Evolutionary conservation across 2,329 filamentous ascomycete genomes (phyloP), one percentile per base, ranked within the genome.

Genomic region (Diaporthe australafricana): DNA sequence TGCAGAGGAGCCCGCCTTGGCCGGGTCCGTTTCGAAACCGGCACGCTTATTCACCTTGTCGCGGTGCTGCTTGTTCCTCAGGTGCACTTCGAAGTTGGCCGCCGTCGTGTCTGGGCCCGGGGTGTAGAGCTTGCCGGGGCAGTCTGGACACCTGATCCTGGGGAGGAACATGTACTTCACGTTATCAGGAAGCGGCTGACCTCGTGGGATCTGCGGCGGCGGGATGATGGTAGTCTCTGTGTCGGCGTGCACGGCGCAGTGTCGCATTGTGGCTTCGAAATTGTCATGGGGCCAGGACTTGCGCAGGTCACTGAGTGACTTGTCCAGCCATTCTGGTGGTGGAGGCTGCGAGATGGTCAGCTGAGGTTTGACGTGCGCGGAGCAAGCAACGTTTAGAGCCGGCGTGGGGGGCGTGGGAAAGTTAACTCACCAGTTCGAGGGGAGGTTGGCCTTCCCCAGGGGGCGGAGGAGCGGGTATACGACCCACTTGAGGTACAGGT

Each of bases 251-350:
- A 98, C 89, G 72, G 93, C 91, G 30, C 91, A 94, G 82, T 97
- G 95, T 73, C 95, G 94, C 96, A 99, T 99, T 27, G 92, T 89
- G 68, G 91, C 93, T 81, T 98, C 94, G 80, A 98, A 98, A 38
- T 89, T 88, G 80, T 98, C 95, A 77, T 92, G 89, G 4, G 93
- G 92, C 78, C 98, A 96, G 72, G 87, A 85, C 76, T 90, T 90
- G 76, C 85, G 85, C 70, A 98, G 89, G 30, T 90, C 87, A 72
- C 89, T 85, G n/a, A 98, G 89, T 68, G 94, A 92, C 47, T 88
- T 84, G 71, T 87, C 85, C 70, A 99, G 92, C 96, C 96, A 98
- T 70, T 89, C 86, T n/a, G 96, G 95, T 22, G 95, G 91, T 9
- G 93, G 90, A 72, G 95, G 94, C 94, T 97, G 78, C 70, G 72